These are phyloP conservation scores for Sanguinoderma infundibulare DNA, from an alignment of 1,284 basidiomycete genomes.

Conservation along the genomic window DNA sequence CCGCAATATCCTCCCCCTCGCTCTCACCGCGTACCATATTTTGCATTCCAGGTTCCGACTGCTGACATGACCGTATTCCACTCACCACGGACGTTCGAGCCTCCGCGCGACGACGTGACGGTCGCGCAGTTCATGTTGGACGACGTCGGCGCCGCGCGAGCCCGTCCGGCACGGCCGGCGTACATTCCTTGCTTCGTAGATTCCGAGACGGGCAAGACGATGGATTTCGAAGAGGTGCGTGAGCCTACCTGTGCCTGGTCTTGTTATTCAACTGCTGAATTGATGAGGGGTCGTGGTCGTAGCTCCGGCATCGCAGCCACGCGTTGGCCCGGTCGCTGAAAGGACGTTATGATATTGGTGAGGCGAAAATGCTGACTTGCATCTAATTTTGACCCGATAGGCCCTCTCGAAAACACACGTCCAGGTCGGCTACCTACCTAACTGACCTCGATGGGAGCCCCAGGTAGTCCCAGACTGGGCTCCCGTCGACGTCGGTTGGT, in stretches of 20 bases:
- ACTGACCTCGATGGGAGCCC: no score
- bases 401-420: no score
- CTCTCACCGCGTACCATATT: no score
- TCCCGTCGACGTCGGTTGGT: no score
- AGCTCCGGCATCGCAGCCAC: not conserved
- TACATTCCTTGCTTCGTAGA: slow-evolving; percentile 1
- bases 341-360: not conserved
- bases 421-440: no score
- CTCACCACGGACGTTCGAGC: not conserved
- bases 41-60: no score
- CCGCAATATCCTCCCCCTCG: no score
- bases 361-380: no score
- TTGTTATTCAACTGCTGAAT: not conserved
- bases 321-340: not conserved
- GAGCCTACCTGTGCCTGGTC: not conserved
- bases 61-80: not conserved
- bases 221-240: not conserved
- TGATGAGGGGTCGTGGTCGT: not conserved
- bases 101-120: not conserved
- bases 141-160: not conserved
- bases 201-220: not conserved
- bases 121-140: slow-evolving; percentile 2
- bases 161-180: not conserved
- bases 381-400: no score
- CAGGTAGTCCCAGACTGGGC: no score